Conservation (phyloP, 1,284 basidiomycete species). For the Ceratobasidium sp. region DNA sequence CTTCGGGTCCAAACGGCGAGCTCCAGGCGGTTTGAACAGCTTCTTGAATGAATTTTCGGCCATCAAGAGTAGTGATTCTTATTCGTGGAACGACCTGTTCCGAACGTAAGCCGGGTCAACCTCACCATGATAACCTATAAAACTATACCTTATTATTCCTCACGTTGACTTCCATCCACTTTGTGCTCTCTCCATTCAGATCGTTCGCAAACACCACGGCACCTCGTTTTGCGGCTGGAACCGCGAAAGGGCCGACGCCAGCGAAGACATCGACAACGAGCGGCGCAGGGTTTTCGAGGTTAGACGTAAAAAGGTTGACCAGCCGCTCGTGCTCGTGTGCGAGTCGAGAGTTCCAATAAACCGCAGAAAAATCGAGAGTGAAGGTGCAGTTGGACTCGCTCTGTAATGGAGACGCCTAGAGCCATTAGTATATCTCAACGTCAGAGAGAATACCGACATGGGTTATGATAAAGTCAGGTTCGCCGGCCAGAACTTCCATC, state of each 20-base stretch:
- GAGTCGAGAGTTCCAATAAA: slow-evolving; percentile 98
- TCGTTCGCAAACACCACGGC: slow-evolving; percentile 94
- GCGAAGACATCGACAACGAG: slow-evolving; percentile 94
- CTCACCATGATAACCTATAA: not conserved
- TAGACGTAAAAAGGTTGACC: slow-evolving; percentile 72
- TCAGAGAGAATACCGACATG: slow-evolving; percentile 71
- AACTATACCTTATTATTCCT: slow-evolving; percentile 75
- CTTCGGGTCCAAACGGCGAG: slow-evolving; percentile 69
- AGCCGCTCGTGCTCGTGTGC: slow-evolving; percentile 93
- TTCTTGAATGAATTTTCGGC: slow-evolving; percentile 82
- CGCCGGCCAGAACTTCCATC: slow-evolving; percentile 97
- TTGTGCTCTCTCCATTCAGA: slow-evolving; percentile 89
- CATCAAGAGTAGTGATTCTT: slow-evolving; percentile 83
- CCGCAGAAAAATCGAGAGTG: slow-evolving; percentile 93
- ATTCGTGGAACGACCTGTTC: slow-evolving; percentile 73
- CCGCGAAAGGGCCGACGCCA: slow-evolving; percentile 96
- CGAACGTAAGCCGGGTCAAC: not conserved
- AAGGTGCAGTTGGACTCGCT: slow-evolving; percentile 88
- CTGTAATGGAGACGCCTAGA: slow-evolving; percentile 60
- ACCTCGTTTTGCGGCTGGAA: slow-evolving; percentile 93
- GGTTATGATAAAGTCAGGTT: slow-evolving; percentile 85
- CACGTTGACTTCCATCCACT: slow-evolving; percentile 84
- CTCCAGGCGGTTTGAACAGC: slow-evolving; percentile 70
- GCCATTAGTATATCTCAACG: slow-evolving; percentile 5
- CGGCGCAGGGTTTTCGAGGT: slow-evolving; percentile 64